Evolutionary conservation across 192 early-diverging fungal species (phyloP).

Genomic region (Backusella mclennaniae): DNA sequence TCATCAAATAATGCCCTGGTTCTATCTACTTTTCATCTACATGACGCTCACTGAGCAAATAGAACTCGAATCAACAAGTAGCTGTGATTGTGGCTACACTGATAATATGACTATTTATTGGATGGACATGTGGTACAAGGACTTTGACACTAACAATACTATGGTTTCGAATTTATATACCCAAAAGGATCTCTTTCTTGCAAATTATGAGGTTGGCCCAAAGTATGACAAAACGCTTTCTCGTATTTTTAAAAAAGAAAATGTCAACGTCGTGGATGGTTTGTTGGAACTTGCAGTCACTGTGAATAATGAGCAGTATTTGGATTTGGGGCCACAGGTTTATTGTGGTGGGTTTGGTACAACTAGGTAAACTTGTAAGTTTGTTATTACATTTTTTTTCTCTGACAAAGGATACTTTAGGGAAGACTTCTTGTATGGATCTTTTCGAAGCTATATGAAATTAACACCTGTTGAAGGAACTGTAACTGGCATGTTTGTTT

Average conservation of each 20-base stretch:
- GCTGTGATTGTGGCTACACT: conserved; percentile 25
- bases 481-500: conserved; percentile 22
- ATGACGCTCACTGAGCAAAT: not conserved
- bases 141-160: conserved; percentile 7
- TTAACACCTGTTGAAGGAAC: conserved; percentile 12
- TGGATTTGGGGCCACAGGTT: not conserved
- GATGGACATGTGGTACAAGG: conserved; percentile 18
- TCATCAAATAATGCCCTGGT: not conserved
- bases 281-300: conserved; percentile 13
- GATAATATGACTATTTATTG: not conserved
- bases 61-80: not conserved
- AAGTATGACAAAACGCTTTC: conserved; percentile 4
- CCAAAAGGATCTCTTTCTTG: conserved; percentile 13
- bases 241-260: conserved; percentile 13
- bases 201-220: conserved; percentile 15
- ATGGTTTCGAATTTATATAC: not conserved
- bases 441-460: conserved; percentile 19
- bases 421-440: conserved; percentile 23
- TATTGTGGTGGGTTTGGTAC: conserved; percentile 20
- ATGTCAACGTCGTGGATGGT: conserved; percentile 1
- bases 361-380: conserved; percentile 7
- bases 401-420: not conserved
- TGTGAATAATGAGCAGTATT: not conserved
- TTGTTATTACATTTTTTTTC: not conserved
- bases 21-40: not conserved